These are phyloP conservation scores for Wickerhamomyces tratensis DNA, from an alignment of 805 yeast genomes.

Conservation along the genomic window DNA sequence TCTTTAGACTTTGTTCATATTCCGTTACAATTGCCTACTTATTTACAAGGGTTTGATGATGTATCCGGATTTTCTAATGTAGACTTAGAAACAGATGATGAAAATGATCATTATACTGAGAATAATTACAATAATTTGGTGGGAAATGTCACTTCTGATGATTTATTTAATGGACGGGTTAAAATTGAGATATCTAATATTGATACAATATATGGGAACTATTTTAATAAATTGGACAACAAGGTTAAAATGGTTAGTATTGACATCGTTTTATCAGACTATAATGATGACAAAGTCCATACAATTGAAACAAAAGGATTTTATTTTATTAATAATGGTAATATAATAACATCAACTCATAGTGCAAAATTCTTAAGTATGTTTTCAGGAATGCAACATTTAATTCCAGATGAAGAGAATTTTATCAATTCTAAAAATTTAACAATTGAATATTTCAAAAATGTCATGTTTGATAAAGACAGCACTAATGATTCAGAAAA, in stretches of 20 bases:
- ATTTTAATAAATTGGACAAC: slow-evolving; percentile 25
- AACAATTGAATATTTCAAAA: slow-evolving; percentile 32
- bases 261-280: slow-evolving; percentile 27
- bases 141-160: slow-evolving; percentile 24
- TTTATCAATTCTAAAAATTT: slow-evolving; percentile 37
- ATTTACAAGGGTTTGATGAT: slow-evolving; percentile 9
- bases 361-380: slow-evolving; percentile 58
- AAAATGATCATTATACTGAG: too few species aligned
- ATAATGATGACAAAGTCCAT: slow-evolving; percentile 39
- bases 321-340: slow-evolving; percentile 59
- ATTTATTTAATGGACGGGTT: slow-evolving; percentile 17
- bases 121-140: neutral
- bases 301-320: slow-evolving; percentile 45
- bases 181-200: slow-evolving; percentile 10
- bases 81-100: neutral
- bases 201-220: slow-evolving; percentile 9
- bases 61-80: neutral
- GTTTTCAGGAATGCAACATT: slow-evolving; percentile 50
- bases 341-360: slow-evolving; percentile 45
- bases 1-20: slow-evolving; percentile 5
- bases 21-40: slow-evolving; percentile 14
- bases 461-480: slow-evolving; percentile 14
- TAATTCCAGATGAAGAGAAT: slow-evolving; percentile 30
- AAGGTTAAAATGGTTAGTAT: slow-evolving; percentile 29
- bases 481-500: slow-evolving; percentile 33